Percentiles rank a stretch among this genome's conserved stretches.
phyloP scores from a whole-genome alignment of 2,329 filamentous ascomycete genomes.

The Talaromyces amestolkiae region DNA sequence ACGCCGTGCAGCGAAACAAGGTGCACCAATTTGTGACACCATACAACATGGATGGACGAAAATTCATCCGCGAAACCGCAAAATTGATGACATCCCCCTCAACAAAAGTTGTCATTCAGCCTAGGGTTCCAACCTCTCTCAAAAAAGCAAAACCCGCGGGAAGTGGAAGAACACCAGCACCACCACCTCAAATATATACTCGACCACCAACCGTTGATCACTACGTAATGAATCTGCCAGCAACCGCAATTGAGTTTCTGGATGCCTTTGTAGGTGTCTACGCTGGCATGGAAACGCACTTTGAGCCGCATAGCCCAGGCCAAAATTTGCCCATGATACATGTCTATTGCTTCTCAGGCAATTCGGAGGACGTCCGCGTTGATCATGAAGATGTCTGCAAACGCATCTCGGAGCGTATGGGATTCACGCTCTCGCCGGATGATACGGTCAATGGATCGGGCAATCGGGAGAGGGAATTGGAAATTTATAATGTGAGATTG shows the following conservation, averaged over 20 bases:
- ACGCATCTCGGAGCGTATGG: constrained; percentile 62
- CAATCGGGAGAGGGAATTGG: constrained; percentile 59
- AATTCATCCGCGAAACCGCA: constrained; percentile 72
- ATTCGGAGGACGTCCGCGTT: constrained; percentile 70
- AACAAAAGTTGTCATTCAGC: constrained; percentile 53
- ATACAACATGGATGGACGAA: constrained; percentile 77
- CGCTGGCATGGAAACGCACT: constrained; percentile 64
- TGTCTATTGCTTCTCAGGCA: constrained; percentile 89
- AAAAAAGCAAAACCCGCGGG: constrained; percentile 24
- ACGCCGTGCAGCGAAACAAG: constrained; percentile 75
- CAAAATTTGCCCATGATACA: constrained; percentile 76
- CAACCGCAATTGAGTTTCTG: constrained; percentile 82
- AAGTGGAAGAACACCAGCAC: constrained; percentile 14
- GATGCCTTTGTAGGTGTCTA: constrained; percentile 76
- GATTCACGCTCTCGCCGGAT: constrained; percentile 55
- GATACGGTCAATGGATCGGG: constrained; percentile 50
- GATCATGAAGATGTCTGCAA: constrained; percentile 57
- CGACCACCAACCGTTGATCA: constrained; percentile 75
- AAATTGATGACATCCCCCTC: constrained; percentile 52
- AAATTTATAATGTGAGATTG: constrained; percentile 68
- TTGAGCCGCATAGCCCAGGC: constrained; percentile 55
- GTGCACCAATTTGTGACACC: constrained; percentile 70
- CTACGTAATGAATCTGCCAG: constrained; percentile 97
- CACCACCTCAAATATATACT: constrained; percentile 28
- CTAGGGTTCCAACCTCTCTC: constrained; percentile 36